Evolutionary conservation across 163 green algal genomes (phyloP).

Genomic region (Prototheca wickerhamii): DNA sequence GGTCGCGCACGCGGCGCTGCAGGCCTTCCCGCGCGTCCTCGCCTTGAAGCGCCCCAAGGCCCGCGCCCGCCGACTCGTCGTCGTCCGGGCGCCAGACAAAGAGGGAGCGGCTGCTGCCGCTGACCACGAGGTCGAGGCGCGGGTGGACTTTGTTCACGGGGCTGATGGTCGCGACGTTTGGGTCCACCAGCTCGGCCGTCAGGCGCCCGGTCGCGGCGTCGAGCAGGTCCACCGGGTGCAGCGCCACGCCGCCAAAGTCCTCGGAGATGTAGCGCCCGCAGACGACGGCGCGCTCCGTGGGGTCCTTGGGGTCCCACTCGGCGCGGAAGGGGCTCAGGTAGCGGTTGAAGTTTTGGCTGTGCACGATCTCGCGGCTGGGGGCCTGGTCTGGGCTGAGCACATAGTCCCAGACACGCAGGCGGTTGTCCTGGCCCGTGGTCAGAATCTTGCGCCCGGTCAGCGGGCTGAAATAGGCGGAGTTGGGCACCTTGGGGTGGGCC

Average conservation of each 20-base stretch:
- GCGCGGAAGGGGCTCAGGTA: slow-evolving; percentile 80
- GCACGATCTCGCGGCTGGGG: slow-evolving; percentile 66
- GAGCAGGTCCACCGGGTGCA: slow-evolving; percentile 84
- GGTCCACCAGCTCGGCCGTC: slow-evolving; percentile 52
- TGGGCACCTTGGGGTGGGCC: slow-evolving; percentile 57
- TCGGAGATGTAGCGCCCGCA: slow-evolving; percentile 83
- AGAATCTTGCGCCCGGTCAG: slow-evolving; percentile 63
- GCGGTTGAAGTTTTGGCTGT: slow-evolving; percentile 83
- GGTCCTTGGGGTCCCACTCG: slow-evolving; percentile 79
- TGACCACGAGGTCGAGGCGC: slow-evolving; percentile 57
- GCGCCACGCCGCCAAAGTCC: slow-evolving; percentile 68
- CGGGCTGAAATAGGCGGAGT: slow-evolving; percentile 70
- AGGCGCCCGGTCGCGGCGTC: slow-evolving; percentile 44
- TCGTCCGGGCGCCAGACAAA: slow-evolving; percentile 46
- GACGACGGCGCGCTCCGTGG: slow-evolving; percentile 38
- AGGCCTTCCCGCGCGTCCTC: too few relatives aligned
- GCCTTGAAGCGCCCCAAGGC: not conserved
- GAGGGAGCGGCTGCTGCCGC: slow-evolving; percentile 55
- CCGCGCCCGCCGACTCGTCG: slow-evolving; percentile 19
- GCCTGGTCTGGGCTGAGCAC: slow-evolving; percentile 18
- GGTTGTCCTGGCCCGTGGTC: slow-evolving; percentile 79
- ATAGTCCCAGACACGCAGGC: slow-evolving; percentile 76
- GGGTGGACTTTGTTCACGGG: slow-evolving; percentile 83
- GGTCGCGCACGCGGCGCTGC: too few relatives aligned
- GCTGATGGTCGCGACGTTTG: slow-evolving; percentile 76